phyloP scores from a whole-genome alignment of 257 asterid genomes.

The Mitragyna speciosa region DNA sequence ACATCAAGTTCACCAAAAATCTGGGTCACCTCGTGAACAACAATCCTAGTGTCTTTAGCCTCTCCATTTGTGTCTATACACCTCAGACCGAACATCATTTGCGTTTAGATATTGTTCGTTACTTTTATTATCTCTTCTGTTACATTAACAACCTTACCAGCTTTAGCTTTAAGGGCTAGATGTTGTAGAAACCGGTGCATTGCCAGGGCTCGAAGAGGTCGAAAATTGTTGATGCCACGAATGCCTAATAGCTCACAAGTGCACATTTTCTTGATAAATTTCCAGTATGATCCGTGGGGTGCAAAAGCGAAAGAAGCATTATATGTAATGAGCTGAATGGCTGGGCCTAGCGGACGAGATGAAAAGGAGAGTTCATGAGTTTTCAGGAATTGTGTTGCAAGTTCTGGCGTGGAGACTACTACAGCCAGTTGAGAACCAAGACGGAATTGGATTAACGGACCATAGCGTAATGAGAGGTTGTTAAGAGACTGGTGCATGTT shows the following conservation, averaged over 20 bases:
- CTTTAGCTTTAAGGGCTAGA: conserved; percentile 29
- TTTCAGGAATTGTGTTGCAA: conserved; percentile 45
- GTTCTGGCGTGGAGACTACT: conserved; percentile 47
- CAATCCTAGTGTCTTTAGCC: conserved; percentile 46
- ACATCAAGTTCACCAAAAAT: conserved; percentile 59
- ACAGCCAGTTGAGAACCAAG: conserved; percentile 51
- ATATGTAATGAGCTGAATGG: conserved; percentile 56
- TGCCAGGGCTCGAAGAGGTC: conserved; percentile 42
- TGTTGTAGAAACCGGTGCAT: conserved; percentile 23
- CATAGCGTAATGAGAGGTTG: conserved; percentile 33
- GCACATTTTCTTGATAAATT: conserved; percentile 48
- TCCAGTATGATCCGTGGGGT: conserved; percentile 62
- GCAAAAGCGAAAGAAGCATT: conserved; percentile 63
- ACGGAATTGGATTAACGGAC: conserved; percentile 40
- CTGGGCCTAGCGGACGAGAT: conserved; percentile 44
- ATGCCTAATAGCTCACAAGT: conserved; percentile 51
- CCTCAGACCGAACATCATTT: conserved; percentile 53
- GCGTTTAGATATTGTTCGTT: conserved; percentile 51
- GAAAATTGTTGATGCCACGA: conserved; percentile 41
- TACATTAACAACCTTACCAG: conserved; percentile 27
- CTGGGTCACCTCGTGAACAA: conserved; percentile 55
- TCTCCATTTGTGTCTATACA: conserved; percentile 45
- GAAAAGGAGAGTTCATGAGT: conserved; percentile 56
- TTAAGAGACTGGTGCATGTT: conserved; percentile 53
- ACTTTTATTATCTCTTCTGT: conserved; percentile 49